Evolutionary conservation across 2,329 filamentous ascomycete species (phyloP).

Genomic region (Thermothelomyces thermophilus): DNA sequence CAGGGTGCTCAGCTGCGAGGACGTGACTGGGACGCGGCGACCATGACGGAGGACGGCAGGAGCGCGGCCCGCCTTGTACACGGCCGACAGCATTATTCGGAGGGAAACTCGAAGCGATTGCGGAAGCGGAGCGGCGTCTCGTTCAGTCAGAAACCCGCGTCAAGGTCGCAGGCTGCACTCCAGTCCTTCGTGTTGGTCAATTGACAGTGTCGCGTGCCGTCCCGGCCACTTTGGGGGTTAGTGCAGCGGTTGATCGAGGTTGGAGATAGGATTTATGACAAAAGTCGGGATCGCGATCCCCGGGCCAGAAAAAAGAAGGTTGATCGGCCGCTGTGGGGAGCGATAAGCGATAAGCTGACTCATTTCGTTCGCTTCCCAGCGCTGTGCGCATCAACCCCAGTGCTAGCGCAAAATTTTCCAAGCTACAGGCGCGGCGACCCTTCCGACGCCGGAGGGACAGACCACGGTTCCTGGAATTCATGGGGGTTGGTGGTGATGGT

Average conservation of each 20-base stretch:
- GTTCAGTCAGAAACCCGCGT: slow-evolving; percentile 10
- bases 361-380: slow-evolving; percentile 1
- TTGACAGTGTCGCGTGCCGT: slow-evolving; percentile 19
- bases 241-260: slow-evolving; percentile 6
- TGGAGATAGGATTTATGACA: slow-evolving; percentile 17
- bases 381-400: slow-evolving; percentile 13
- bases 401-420: slow-evolving; percentile 16
- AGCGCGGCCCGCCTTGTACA: slow-evolving; percentile 47
- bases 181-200: slow-evolving; percentile 21
- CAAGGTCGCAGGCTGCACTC: slow-evolving; percentile 13
- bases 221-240: slow-evolving; percentile 11
- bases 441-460: slow-evolving; percentile 17
- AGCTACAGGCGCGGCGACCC: not conserved
- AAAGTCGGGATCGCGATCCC: slow-evolving; percentile 13
- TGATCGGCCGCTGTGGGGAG: slow-evolving; percentile 18
- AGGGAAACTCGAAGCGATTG: slow-evolving; percentile 2
- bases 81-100: slow-evolving; percentile 29
- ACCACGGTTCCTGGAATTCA: not conserved
- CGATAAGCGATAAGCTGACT: slow-evolving; percentile 24
- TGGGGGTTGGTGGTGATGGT: no score
- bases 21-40: slow-evolving; percentile 43
- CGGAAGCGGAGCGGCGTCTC: slow-evolving; percentile 6
- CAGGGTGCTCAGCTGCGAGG: slow-evolving; percentile 40
- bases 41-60: slow-evolving; percentile 52
- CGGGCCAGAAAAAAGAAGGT: slow-evolving; percentile 18